phyloP scores from a whole-genome alignment of 495 filamentous ascomycete genomes.

The Aspergillus diversus region DNA sequence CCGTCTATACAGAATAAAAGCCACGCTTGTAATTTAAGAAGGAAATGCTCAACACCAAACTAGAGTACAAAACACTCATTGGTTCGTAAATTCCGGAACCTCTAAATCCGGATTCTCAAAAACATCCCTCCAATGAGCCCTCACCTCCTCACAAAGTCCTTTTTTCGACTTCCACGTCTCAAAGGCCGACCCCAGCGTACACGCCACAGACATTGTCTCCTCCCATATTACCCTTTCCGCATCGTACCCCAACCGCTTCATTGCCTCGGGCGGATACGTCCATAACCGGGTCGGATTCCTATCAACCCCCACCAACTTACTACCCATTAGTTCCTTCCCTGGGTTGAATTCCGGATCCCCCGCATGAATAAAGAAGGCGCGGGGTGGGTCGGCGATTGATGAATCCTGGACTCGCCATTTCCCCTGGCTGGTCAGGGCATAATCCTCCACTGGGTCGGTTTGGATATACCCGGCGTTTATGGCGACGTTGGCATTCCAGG shows the following conservation, averaged over 20 bases:
- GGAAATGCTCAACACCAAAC: neutral
- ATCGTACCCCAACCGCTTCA: constrained; percentile 16
- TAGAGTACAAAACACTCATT: neutral
- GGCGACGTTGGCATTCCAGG: constrained; percentile 23
- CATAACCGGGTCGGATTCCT: constrained; percentile 11
- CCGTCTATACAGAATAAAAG: neutral
- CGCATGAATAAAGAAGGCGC: constrained; percentile 48
- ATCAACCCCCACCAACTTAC: constrained; percentile 11
- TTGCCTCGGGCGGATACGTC: constrained; percentile 18
- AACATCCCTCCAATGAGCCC: constrained; percentile 9
- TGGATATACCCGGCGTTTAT: constrained; percentile 33
- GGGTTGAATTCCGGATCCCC: constrained; percentile 48
- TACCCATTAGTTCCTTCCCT: constrained; percentile 20
- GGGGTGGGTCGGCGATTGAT: constrained; percentile 20
- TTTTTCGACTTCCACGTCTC: constrained; percentile 13
- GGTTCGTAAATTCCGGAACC: constrained; percentile 5
- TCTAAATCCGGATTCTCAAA: constrained; percentile 9
- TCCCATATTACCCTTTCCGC: constrained; percentile 20
- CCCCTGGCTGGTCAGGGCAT: constrained; percentile 24
- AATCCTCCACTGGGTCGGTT: constrained; percentile 39
- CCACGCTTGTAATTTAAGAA: neutral
- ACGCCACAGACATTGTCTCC: constrained; percentile 10
- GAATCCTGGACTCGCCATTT: constrained; percentile 28
- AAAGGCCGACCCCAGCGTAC: constrained; percentile 5
- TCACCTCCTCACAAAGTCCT: constrained; percentile 12